Conservation (phyloP, 2,329 filamentous ascomycete genomes). For the Purpureocillium takamizusanense region DNA sequence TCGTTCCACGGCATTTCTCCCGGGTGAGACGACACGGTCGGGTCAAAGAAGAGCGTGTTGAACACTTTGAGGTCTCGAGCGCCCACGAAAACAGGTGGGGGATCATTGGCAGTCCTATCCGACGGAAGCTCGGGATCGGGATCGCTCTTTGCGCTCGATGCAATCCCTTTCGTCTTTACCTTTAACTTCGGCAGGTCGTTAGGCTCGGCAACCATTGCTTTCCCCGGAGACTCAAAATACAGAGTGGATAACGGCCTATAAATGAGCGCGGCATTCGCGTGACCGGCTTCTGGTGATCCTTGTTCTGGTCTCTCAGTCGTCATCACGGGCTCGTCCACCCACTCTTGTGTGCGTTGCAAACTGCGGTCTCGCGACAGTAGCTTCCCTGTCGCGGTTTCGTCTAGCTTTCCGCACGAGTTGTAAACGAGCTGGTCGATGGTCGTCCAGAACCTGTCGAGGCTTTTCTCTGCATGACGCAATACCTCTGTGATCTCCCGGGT, state of each 20-base stretch:
- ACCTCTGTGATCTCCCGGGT: constrained; percentile 33
- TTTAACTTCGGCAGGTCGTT: constrained; percentile 10
- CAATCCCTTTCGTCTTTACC: constrained; percentile 9
- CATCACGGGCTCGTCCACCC: constrained; percentile 30
- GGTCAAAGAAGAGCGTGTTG: constrained; percentile 31
- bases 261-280: background rate
- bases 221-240: constrained; percentile 5
- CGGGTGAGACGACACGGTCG: constrained; percentile 21
- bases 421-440: background rate
- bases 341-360: constrained; percentile 39
- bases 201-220: background rate
- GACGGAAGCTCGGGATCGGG: background rate
- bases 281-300: background rate
- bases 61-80: constrained; percentile 24
- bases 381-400: constrained; percentile 3
- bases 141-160: background rate
- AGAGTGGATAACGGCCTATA: constrained; percentile 15
- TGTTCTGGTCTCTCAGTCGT: constrained; percentile 1
- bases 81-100: constrained; percentile 16
- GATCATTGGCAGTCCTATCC: background rate
- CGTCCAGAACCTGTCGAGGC: constrained; percentile 10
- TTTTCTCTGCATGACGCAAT: constrained; percentile 35
- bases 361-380: constrained; percentile 22
- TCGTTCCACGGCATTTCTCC: constrained; percentile 45
- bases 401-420: background rate